Base-by-base conservation (phyloP, 352 stramenopile genomes). In the Globisporangium sylvaticum region DNA sequence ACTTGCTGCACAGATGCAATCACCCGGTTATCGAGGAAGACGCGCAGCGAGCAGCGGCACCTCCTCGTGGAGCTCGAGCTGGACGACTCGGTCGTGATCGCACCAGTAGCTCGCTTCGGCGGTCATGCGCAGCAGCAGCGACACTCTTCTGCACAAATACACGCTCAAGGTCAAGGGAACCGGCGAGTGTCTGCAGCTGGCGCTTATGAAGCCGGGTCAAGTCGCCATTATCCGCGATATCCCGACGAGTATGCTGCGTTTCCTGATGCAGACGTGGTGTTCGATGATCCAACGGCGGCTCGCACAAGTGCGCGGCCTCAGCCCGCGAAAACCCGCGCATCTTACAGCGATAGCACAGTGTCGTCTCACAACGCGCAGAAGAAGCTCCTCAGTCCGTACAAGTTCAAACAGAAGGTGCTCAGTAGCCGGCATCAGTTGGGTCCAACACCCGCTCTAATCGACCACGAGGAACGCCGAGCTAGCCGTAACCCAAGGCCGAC, bases 41-140 rank as follows among this genome's bases (percentile, higher is more conserved):
- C 48, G 22, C 68, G 52, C 32, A 59, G 44, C 22, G 68, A 73
- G 31, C 75, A 85, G 50, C 79, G 78, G 2, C 73, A 72, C 54
- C 74, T 91, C 39, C 69, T 91, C 61, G 80, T 91, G 4, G 83
- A 91, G 64, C 65, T 91, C 24, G 83, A 91, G 60, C 73, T 90
- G 20, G 77, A 90, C 61, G 83, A 88, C 58, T 74, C 76, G 31
- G 34, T 84, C 39, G 68, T 77, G 46, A 22, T 75, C 3, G 7
- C 67, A 42, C 7, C 57, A 18, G 12, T n/a, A 24, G 64, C 50
- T 61, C 64, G 72, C 27, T 12, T 44, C 3, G n/a, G 46, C 14
- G n/a, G 31, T 25, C 32, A 58, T 34, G 44, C 12, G 4, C 71
- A 57, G 12, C 53, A 32, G 1, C 53, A 37, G 53, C 34, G 69